These are phyloP conservation scores for Colletotrichum euphorbiae DNA, from an alignment of 2,329 filamentous ascomycete species.

Conservation along the genomic window DNA sequence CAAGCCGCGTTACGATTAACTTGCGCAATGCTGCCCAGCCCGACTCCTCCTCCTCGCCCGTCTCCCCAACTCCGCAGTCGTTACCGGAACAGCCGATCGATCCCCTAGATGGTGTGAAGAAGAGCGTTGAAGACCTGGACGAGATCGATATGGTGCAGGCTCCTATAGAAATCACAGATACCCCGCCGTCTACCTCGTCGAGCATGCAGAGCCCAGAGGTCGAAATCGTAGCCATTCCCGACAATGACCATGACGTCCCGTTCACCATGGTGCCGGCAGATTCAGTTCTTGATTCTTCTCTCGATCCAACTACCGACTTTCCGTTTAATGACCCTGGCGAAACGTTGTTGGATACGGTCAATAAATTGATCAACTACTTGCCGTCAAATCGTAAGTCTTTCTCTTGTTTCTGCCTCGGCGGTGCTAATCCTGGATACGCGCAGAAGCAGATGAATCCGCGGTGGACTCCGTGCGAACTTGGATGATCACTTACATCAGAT, in stretches of 20 bases:
- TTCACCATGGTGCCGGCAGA: constrained; percentile 38
- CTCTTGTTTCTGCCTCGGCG: background rate
- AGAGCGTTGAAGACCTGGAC: constrained; percentile 58
- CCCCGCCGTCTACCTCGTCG: constrained; percentile 52
- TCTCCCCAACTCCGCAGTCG: constrained; percentile 52
- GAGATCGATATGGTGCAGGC: constrained; percentile 52
- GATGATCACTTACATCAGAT: constrained; percentile 62
- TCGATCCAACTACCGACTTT: constrained; percentile 60
- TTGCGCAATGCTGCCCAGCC: constrained; percentile 60
- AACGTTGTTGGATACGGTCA: constrained; percentile 48
- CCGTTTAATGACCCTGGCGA: constrained; percentile 56
- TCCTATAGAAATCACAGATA: constrained; percentile 43
- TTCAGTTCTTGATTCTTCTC: background rate
- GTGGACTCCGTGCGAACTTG: constrained; percentile 60
- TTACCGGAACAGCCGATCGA: constrained; percentile 30
- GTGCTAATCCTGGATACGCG: too few relatives aligned
- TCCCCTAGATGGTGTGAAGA: constrained; percentile 46
- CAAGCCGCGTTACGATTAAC: constrained; percentile 71
- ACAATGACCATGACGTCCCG: constrained; percentile 47
- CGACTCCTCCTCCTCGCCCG: constrained; percentile 57
- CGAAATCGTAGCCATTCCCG: constrained; percentile 55
- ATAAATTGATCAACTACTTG: constrained; percentile 53
- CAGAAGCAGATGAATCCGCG: constrained; percentile 59
- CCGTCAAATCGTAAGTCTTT: constrained; percentile 44
- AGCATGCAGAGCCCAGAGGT: constrained; percentile 57